Evolutionary conservation across 345 rosid species (phyloP).

Genomic region (Citrus australasica): DNA sequence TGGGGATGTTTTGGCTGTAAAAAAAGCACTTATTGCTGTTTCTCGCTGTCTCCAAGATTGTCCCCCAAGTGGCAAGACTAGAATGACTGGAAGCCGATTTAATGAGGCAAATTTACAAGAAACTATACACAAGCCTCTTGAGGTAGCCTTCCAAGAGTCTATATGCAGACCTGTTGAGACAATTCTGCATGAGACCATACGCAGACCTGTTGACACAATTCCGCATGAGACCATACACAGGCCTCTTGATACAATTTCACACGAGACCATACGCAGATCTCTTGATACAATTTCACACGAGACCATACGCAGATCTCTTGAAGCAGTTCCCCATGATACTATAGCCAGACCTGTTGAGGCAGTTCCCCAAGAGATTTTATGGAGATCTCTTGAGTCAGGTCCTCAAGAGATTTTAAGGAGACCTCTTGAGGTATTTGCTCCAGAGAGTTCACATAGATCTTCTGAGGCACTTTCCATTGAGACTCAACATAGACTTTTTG

Average conservation of each 20-base stretch:
- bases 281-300: slow-evolving; percentile 3
- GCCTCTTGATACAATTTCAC: slow-evolving; percentile 2
- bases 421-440: slow-evolving; percentile 3
- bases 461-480: slow-evolving; percentile 22
- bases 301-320: slow-evolving; percentile 12
- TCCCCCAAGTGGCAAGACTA: slow-evolving; percentile 40
- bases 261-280: background rate
- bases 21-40: slow-evolving; percentile 69
- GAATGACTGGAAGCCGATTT: slow-evolving; percentile 35
- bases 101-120: slow-evolving; percentile 6
- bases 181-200: slow-evolving; percentile 8
- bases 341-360: slow-evolving; percentile 17
- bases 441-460: slow-evolving; percentile 12
- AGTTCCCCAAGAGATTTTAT: slow-evolving; percentile 18
- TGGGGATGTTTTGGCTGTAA: slow-evolving; percentile 63
- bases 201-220: slow-evolving; percentile 27
- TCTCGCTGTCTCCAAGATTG: slow-evolving; percentile 81
- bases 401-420: slow-evolving; percentile 25
- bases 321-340: slow-evolving; percentile 21
- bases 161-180: slow-evolving; percentile 6
- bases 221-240: slow-evolving; percentile 23
- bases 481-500: slow-evolving; percentile 22
- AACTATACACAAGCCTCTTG: background rate
- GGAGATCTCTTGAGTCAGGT: slow-evolving; percentile 29
- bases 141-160: slow-evolving; percentile 3